These are phyloP conservation scores for Tetracladium maxilliforme DNA, from an alignment of 2,329 filamentous ascomycete genomes.

Conservation along the genomic window DNA sequence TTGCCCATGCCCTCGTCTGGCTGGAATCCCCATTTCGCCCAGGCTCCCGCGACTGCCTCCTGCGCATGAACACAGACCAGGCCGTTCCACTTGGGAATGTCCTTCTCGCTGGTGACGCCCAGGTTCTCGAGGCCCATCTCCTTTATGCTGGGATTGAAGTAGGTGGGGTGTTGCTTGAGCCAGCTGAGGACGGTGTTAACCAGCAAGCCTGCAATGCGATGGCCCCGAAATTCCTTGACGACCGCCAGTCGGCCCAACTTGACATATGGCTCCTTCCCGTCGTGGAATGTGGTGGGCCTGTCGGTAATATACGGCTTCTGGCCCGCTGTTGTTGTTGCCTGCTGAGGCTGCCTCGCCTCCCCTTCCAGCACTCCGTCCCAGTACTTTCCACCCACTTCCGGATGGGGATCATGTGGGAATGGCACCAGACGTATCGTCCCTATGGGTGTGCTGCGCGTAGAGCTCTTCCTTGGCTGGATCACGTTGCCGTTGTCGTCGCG, in stretches of 20 bases:
- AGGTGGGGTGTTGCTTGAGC: conserved; percentile 43
- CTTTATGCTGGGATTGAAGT: conserved; percentile 33
- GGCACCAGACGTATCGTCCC: conserved; percentile 72
- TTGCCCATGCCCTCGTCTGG: conserved; percentile 57
- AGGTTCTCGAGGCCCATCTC: conserved; percentile 27
- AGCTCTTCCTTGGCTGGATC: conserved; percentile 23
- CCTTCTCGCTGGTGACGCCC: conserved; percentile 19
- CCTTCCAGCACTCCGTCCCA: conserved; percentile 1
- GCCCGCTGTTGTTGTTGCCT: too few relatives aligned
- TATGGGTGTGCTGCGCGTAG: conserved; percentile 36
- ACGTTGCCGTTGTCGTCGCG: conserved; percentile 26
- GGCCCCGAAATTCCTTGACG: conserved; percentile 45
- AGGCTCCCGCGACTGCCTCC: conserved; percentile 45
- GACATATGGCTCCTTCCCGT: conserved; percentile 60
- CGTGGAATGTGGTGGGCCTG: conserved; percentile 31
- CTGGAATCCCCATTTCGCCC: conserved; percentile 58
- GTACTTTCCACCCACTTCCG: conserved; percentile 23
- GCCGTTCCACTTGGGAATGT: conserved; percentile 53
- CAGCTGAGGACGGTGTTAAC: conserved; percentile 56
- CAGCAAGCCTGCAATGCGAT: conserved; percentile 48
- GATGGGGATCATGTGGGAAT: conserved; percentile 59
- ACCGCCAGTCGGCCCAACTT: conserved; percentile 73
- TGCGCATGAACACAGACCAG: conserved; percentile 73
- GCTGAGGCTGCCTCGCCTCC: too few relatives aligned
- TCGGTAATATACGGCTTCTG: conserved; percentile 8